phyloP scores from a whole-genome alignment of 129 eudicot genomes.

The Glebionis coronaria region DNA sequence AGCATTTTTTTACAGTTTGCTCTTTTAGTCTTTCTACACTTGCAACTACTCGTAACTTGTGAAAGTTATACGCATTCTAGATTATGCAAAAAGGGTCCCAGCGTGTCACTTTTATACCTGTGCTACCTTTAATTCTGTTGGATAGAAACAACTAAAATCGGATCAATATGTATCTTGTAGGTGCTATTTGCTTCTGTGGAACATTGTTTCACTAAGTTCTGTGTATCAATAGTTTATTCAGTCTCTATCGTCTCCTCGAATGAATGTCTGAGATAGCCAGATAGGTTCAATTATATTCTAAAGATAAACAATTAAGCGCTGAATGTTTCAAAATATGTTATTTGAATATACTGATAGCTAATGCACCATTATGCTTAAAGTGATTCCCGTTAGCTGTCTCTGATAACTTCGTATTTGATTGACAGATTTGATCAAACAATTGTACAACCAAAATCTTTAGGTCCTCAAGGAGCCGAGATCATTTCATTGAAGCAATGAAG shows the following conservation, averaged over 20 bases:
- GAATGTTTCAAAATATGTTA: no score
- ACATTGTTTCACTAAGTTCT: no score
- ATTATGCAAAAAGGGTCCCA: not conserved
- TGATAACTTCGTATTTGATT: not conserved
- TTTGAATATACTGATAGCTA: no score
- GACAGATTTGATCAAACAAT: not conserved
- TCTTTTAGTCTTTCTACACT: not conserved
- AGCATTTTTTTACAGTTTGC: not conserved
- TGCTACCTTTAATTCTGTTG: not conserved
- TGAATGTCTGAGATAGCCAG: no score
- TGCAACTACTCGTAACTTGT: not conserved
- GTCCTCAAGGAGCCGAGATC: not conserved
- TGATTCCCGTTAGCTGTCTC: no score
- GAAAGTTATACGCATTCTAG: not conserved
- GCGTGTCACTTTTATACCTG: not conserved
- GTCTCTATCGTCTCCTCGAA: no score
- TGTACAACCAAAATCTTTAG: not conserved
- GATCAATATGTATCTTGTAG: no score
- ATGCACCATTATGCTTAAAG: no score
- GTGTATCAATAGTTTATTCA: no score
- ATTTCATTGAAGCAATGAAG: conserved; percentile 41
- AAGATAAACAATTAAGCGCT: no score
- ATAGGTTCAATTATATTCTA: no score
- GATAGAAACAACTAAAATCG: not conserved
- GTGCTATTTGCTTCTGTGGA: no score